Conservation (phyloP, 495 filamentous ascomycete genomes). For the Tetracladium setigerum region DNA sequence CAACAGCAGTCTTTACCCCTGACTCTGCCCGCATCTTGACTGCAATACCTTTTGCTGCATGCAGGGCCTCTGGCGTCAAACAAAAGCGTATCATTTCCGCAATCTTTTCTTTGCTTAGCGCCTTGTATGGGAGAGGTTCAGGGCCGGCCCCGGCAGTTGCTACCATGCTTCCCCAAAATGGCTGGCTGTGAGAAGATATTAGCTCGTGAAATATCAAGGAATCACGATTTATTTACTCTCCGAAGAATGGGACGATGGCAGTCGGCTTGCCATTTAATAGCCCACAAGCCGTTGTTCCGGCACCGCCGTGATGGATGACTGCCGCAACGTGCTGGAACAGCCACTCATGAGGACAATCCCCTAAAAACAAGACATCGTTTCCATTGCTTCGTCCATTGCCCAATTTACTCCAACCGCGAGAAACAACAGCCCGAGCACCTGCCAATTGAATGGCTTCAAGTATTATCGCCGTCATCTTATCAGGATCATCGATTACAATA, state of each 20-base stretch:
- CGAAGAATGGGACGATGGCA: slow-evolving; percentile 57
- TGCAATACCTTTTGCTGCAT: neutral
- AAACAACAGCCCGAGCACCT: slow-evolving; percentile 51
- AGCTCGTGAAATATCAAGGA: too few species aligned
- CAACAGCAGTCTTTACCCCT: neutral
- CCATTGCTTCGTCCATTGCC: slow-evolving; percentile 38
- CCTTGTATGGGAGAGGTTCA: slow-evolving; percentile 31
- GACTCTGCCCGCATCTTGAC: neutral
- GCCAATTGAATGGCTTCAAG: slow-evolving; percentile 43
- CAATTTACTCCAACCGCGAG: slow-evolving; percentile 56
- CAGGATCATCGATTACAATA: slow-evolving; percentile 56
- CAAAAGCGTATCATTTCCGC: slow-evolving; percentile 27
- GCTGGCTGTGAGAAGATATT: slow-evolving; percentile 25
- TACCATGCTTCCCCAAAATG: slow-evolving; percentile 49
- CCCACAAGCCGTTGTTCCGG: too few species aligned
- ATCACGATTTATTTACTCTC: slow-evolving; percentile 40
- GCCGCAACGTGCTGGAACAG: slow-evolving; percentile 54
- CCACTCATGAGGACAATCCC: slow-evolving; percentile 57
- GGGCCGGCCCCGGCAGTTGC: slow-evolving; percentile 37
- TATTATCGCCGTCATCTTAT: slow-evolving; percentile 42
- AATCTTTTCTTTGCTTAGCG: slow-evolving; percentile 32
- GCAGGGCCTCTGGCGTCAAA: neutral
- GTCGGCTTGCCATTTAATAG: slow-evolving; percentile 51
- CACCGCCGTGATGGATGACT: slow-evolving; percentile 60
- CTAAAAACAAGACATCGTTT: slow-evolving; percentile 47